phyloP scores from a whole-genome alignment of 495 filamentous ascomycete species.

The Beverwykella pulmonaria region DNA sequence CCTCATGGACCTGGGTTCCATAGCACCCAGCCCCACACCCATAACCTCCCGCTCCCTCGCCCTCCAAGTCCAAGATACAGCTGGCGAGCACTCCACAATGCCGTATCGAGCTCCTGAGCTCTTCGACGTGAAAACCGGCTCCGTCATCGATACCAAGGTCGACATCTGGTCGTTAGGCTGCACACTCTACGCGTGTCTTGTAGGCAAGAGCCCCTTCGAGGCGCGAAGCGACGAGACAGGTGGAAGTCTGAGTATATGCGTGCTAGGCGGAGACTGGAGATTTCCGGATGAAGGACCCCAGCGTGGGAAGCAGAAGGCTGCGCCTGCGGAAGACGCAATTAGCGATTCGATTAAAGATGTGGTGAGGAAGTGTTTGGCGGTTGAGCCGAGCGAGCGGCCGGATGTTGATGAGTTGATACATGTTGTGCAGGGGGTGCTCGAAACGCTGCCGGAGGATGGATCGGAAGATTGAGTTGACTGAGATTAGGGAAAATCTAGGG shows the following conservation, averaged over 20 bases:
- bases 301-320: conserved; percentile 51
- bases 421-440: conserved; percentile 75
- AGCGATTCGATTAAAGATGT: conserved; percentile 80
- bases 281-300: conserved; percentile 77
- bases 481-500: background rate
- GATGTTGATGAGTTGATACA: conserved; percentile 87
- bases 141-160: conserved; percentile 91
- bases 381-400: conserved; percentile 90
- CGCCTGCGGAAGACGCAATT: conserved; percentile 63
- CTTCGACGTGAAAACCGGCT: conserved; percentile 95
- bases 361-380: conserved; percentile 81
- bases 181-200: conserved; percentile 92
- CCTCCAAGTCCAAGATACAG: conserved; percentile 86
- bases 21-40: conserved; percentile 84
- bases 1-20: conserved; percentile 96
- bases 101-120: conserved; percentile 97
- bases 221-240: conserved; percentile 93
- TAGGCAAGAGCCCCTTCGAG: conserved; percentile 96
- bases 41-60: conserved; percentile 92
- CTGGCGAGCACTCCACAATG: conserved; percentile 97
- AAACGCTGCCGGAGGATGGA: conserved; percentile 71
- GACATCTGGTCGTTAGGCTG: conserved; percentile 98
- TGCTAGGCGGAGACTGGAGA: conserved; percentile 88
- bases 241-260: conserved; percentile 87
- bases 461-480: conserved; percentile 29